Conservation (phyloP, 805 yeast species). For the Zygotorulaspora florentina region DNA sequence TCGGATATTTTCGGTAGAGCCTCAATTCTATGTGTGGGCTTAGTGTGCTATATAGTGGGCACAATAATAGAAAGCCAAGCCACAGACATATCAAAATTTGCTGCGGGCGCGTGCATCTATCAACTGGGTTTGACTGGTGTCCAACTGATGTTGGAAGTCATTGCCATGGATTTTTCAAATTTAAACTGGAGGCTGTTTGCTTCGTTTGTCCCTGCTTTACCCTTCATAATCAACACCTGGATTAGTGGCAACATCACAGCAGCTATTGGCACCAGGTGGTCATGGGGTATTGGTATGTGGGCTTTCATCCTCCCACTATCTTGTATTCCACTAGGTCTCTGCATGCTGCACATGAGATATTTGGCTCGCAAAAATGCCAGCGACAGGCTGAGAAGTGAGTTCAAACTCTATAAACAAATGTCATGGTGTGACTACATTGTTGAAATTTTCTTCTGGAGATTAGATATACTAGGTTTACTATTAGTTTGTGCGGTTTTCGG, state of each 20-base stretch:
- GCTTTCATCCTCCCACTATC: conserved; percentile 53
- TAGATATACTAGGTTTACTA: conserved; percentile 60
- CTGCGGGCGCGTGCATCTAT: conserved; percentile 51
- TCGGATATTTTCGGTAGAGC: conserved; percentile 56
- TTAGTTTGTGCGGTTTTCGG: conserved; percentile 54
- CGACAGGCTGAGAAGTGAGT: conserved; percentile 28
- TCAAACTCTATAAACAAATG: conserved; percentile 19
- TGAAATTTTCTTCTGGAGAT: conserved; percentile 49
- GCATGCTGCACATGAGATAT: conserved; percentile 46
- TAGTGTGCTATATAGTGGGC: conserved; percentile 49
- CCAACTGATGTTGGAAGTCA: conserved; percentile 48
- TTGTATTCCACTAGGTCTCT: conserved; percentile 45
- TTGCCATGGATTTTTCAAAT: conserved; percentile 58
- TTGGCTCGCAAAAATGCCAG: conserved; percentile 43
- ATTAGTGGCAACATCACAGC: conserved; percentile 50
- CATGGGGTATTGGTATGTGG: conserved; percentile 59
- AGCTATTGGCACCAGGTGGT: conserved; percentile 39
- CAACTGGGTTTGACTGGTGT: conserved; percentile 55
- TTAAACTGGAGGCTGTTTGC: conserved; percentile 61
- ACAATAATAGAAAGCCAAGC: conserved; percentile 55
- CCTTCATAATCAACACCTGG: conserved; percentile 72
- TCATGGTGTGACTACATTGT: conserved; percentile 25
- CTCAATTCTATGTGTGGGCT: conserved; percentile 42
- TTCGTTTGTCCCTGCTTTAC: conserved; percentile 60
- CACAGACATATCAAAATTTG: conserved; percentile 45